These are phyloP conservation scores for Leccinellum albellum DNA, from an alignment of 768 basidiomycete genomes.

Conservation along the genomic window DNA sequence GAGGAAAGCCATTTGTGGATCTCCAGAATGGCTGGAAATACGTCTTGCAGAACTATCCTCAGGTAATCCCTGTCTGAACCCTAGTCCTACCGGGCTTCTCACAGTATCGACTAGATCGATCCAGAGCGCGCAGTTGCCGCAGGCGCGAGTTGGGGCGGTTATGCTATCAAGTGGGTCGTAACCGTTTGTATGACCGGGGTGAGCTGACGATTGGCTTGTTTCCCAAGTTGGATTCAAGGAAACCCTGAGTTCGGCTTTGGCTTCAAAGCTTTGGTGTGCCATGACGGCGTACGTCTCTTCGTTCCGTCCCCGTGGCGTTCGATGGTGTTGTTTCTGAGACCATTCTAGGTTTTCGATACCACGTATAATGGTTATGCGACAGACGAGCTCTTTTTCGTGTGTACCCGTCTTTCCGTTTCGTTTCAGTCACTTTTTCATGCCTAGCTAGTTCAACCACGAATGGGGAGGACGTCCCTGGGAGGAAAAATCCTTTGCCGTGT, in stretches of 20 bases:
- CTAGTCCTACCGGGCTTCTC: not conserved
- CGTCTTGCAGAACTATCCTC: constrained; percentile 61
- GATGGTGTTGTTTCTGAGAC: not conserved
- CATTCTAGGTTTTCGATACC: constrained; percentile 64
- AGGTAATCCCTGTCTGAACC: constrained; percentile 39
- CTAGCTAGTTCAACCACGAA: constrained; percentile 72
- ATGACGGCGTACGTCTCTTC: constrained; percentile 71
- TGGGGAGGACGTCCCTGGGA: constrained; percentile 86
- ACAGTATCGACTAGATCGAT: constrained; percentile 49
- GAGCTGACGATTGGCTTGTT: not conserved
- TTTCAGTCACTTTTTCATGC: not conserved
- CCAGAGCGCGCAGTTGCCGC: constrained; percentile 67
- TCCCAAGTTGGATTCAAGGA: constrained; percentile 85
- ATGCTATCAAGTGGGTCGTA: constrained; percentile 71
- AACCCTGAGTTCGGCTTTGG: constrained; percentile 84
- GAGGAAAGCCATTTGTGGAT: constrained; percentile 81
- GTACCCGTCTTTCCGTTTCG: constrained; percentile 22
- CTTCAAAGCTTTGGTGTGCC: constrained; percentile 89
- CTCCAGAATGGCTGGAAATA: constrained; percentile 73
- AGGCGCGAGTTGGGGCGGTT: constrained; percentile 85
- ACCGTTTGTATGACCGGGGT: not conserved
- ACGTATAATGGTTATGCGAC: constrained; percentile 82
- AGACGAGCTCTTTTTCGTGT: constrained; percentile 87
- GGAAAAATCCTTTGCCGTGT: constrained; percentile 46
- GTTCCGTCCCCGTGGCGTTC: not conserved